Evolutionary conservation across 345 rosid species (phyloP).

Genomic region (Salix exigua): DNA sequence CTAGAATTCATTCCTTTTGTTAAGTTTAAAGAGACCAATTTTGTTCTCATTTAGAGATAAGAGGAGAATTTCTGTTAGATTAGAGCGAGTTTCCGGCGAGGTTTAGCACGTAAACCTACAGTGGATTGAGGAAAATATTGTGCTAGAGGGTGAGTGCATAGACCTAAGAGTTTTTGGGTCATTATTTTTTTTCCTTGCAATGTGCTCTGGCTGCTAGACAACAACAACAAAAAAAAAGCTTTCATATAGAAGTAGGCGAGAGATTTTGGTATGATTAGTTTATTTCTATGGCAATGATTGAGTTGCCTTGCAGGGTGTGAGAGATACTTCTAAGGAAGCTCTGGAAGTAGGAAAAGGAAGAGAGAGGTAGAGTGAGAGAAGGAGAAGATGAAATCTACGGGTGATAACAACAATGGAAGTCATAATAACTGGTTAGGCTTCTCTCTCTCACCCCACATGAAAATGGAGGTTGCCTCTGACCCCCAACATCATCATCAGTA

Average conservation of each 20-base stretch:
- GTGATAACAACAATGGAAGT: constrained; percentile 35
- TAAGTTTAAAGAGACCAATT: constrained; percentile 49
- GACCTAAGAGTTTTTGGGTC: constrained; percentile 19
- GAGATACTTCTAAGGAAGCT: constrained; percentile 8
- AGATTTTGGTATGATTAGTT: constrained; percentile 41
- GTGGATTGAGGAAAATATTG: constrained; percentile 6
- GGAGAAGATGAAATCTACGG: constrained; percentile 42
- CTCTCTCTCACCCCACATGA: constrained; percentile 70
- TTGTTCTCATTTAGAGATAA: constrained; percentile 26
- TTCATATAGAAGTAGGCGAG: not conserved
- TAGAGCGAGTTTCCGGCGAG: no score
- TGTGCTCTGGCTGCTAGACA: not conserved
- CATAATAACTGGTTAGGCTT: constrained; percentile 60
- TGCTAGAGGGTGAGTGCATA: constrained; percentile 8
- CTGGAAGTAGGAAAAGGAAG: constrained; percentile 14
- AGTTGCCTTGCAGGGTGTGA: constrained; percentile 20
- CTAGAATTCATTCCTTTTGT: constrained; percentile 48
- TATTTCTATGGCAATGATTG: constrained; percentile 43
- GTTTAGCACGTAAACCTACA: no score
- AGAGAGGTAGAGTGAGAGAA: constrained; percentile 5
- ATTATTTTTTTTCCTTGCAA: not conserved
- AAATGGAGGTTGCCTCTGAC: constrained; percentile 51
- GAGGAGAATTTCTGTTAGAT: not conserved
- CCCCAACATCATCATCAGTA: constrained; percentile 35
- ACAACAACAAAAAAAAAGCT: constrained; percentile 17